Conservation (phyloP, 192 early-diverging fungal genomes). For the Cladochytrium replicatum region DNA sequence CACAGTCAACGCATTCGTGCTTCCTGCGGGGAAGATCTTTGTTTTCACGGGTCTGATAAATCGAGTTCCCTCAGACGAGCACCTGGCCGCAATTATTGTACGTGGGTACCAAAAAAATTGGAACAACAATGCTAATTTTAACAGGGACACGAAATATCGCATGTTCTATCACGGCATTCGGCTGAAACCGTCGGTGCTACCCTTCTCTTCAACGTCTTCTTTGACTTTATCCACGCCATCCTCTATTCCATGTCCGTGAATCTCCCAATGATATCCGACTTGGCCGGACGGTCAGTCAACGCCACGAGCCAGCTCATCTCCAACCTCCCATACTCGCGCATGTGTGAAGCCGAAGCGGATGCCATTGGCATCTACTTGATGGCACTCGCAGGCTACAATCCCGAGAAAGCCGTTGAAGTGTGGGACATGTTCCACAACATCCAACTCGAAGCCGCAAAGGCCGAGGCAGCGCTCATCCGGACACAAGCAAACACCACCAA, state of each 20-base stretch:
- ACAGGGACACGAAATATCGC: constrained; percentile 32
- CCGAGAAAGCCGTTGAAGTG: constrained; percentile 11
- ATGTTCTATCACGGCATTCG: constrained; percentile 24
- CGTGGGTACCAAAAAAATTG: too few relatives aligned
- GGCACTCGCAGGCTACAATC: constrained; percentile 32
- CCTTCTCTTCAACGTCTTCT: constrained; percentile 12
- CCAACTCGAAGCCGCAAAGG: not conserved
- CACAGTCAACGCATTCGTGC: constrained; percentile 32
- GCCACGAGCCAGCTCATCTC: constrained; percentile 19
- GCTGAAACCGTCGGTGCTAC: constrained; percentile 18
- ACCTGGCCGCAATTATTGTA: not conserved
- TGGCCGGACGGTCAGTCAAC: constrained; percentile 22
- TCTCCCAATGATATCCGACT: constrained; percentile 25
- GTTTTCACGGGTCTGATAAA: constrained; percentile 31
- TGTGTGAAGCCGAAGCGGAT: constrained; percentile 40
- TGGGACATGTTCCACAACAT: not conserved
- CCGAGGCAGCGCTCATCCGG: constrained; percentile 16
- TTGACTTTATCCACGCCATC: constrained; percentile 22
- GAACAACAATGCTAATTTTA: too few relatives aligned
- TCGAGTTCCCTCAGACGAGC: not conserved
- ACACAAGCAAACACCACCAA: not conserved
- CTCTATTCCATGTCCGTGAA: constrained; percentile 30
- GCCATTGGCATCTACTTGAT: constrained; percentile 34
- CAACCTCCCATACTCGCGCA: constrained; percentile 27
- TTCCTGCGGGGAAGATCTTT: constrained; percentile 31